Evolutionary conservation across 2,329 filamentous ascomycete species (phyloP).

Genomic region (Aureobasidium vineae): DNA sequence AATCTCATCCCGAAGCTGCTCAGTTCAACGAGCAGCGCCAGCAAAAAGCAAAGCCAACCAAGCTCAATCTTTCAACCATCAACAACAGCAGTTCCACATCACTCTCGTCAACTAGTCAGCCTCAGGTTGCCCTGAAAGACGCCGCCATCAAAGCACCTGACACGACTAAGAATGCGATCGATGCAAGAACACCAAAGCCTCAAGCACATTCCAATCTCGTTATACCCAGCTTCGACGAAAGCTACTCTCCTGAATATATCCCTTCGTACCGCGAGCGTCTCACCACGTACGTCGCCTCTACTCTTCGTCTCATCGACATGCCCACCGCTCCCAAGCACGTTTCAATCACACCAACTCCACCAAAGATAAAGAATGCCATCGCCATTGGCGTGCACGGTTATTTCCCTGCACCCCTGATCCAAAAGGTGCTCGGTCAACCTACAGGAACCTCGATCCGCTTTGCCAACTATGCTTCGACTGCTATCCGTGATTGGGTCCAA

Average conservation of each 20-base stretch:
- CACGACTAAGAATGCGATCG: background rate
- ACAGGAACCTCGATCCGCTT: constrained; percentile 95
- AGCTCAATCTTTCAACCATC: constrained; percentile 33
- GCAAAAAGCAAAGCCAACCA: constrained; percentile 31
- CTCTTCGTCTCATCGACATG: constrained; percentile 36
- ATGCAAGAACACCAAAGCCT: constrained; percentile 10
- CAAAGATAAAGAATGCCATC: constrained; percentile 75
- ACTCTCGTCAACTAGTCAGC: background rate
- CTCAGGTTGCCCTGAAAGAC: background rate
- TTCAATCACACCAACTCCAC: constrained; percentile 62
- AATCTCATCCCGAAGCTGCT: constrained; percentile 51
- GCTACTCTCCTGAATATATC: constrained; percentile 55
- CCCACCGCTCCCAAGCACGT: constrained; percentile 63
- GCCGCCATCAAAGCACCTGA: background rate
- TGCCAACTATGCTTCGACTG: constrained; percentile 78
- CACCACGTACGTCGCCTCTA: constrained; percentile 41
- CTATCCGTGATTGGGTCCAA: constrained; percentile 80
- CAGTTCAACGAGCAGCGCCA: constrained; percentile 49
- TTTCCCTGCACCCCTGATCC: constrained; percentile 81
- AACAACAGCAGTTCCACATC: background rate
- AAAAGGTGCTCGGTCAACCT: constrained; percentile 89
- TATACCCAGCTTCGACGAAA: constrained; percentile 66
- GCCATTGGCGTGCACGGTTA: constrained; percentile 94
- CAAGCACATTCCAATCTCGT: constrained; percentile 57
- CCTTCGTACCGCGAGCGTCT: constrained; percentile 47